Conservation (phyloP, 345 rosid genomes). For the Aquilaria malaccensis region DNA sequence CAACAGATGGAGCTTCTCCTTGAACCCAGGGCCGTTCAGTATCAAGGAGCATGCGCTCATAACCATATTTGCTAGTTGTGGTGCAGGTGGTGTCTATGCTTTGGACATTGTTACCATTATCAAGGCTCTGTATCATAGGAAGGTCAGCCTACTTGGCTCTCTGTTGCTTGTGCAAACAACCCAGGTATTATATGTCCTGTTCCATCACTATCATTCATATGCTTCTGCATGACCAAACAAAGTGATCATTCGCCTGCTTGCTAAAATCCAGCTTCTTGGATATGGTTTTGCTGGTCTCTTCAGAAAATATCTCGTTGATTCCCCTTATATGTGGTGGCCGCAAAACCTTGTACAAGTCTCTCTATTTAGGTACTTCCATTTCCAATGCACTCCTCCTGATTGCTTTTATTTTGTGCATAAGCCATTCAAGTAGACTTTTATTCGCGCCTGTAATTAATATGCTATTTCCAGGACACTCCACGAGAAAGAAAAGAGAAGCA, state of each 20-base stretch:
- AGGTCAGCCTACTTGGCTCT: conserved; percentile 21
- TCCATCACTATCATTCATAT: too few relatives aligned
- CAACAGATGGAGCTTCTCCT: conserved; percentile 30
- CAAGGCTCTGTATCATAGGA: conserved; percentile 30
- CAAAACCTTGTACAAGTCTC: conserved; percentile 74
- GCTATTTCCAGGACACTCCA: conserved; percentile 51
- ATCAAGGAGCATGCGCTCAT: conserved; percentile 42
- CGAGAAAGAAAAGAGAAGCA: conserved; percentile 44
- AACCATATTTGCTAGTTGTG: conserved; percentile 33
- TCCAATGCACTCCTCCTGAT: not conserved
- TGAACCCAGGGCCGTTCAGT: conserved; percentile 51
- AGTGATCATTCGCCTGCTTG: not conserved
- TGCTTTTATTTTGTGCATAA: not conserved
- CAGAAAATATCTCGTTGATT: conserved; percentile 59
- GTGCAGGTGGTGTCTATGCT: conserved; percentile 27
- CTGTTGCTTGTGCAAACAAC: conserved; percentile 59
- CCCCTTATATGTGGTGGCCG: conserved; percentile 97
- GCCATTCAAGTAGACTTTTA: not conserved
- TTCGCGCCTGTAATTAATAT: not conserved
- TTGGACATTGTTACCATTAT: conserved; percentile 19
- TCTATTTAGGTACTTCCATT: conserved; percentile 46
- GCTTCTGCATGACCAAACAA: too few relatives aligned
- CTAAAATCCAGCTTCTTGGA: conserved; percentile 55
- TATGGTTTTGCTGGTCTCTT: conserved; percentile 86
- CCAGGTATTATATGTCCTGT: conserved; percentile 32